phyloP scores from a whole-genome alignment of 1,139 yeast genomes.

The Taphrina betulina region DNA sequence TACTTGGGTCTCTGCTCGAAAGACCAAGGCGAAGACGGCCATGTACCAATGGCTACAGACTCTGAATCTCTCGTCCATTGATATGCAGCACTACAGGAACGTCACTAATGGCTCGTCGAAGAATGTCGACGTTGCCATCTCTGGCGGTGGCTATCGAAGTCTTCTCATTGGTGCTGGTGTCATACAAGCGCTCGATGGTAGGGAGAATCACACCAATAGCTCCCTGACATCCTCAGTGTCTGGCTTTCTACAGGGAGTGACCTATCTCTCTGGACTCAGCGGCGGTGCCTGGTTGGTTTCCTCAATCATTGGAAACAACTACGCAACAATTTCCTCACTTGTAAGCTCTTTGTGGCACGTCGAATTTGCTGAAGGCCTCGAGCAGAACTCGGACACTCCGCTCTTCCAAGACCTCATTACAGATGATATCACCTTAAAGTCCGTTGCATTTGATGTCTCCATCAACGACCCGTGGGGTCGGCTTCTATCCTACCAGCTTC shows the following conservation, averaged over 20 bases:
- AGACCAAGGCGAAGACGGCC: slow-evolving; percentile 8
- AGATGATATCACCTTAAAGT: slow-evolving; percentile 59
- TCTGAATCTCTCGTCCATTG: slow-evolving; percentile 6
- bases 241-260: slow-evolving; percentile 69
- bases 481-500: slow-evolving; percentile 74
- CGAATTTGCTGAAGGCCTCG: slow-evolving; percentile 13
- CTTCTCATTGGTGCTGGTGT: slow-evolving; percentile 80
- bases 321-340: slow-evolving; percentile 66
- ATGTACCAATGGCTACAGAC: slow-evolving; percentile 20
- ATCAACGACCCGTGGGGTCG: slow-evolving; percentile 92
- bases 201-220: slow-evolving; percentile 55
- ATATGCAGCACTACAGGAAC: slow-evolving; percentile 5
- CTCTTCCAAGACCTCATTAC: slow-evolving; percentile 56
- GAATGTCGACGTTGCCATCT: slow-evolving; percentile 61
- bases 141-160: slow-evolving; percentile 86
- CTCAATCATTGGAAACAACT: slow-evolving; percentile 74
- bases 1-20: slow-evolving; percentile 8
- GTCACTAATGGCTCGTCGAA: slow-evolving; percentile 3
- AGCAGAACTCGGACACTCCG: slow-evolving; percentile 6
- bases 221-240: slow-evolving; percentile 64
- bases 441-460: slow-evolving; percentile 68
- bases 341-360: slow-evolving; percentile 43
- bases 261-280: slow-evolving; percentile 73
- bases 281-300: slow-evolving; percentile 90
- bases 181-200: slow-evolving; percentile 66